Conservation (phyloP, 1,284 basidiomycete species). For the Phlebopus sp. region DNA sequence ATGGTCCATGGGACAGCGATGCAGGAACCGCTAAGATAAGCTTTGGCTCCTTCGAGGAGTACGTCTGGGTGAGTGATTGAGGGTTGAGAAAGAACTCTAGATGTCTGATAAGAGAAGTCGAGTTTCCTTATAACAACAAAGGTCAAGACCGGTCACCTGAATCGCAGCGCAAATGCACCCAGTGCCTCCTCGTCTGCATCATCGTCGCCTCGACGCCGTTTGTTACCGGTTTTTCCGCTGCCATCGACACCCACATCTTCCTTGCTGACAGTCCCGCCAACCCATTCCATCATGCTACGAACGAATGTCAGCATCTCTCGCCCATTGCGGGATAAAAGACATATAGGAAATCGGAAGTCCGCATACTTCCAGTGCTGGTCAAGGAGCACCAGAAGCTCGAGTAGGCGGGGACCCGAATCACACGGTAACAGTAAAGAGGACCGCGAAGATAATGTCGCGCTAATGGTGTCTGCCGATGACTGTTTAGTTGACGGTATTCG, state of each 20-base stretch:
- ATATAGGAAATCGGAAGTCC: constrained; percentile 80
- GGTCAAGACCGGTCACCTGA: constrained; percentile 47
- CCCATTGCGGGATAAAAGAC: constrained; percentile 86
- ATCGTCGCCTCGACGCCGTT: constrained; percentile 61
- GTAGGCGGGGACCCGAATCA: constrained; percentile 89
- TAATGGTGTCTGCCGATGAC: constrained; percentile 54
- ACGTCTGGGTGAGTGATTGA: constrained; percentile 75
- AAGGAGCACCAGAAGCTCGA: constrained; percentile 92
- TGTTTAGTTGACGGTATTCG: constrained; percentile 5
- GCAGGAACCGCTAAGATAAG: constrained; percentile 92
- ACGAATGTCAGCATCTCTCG: constrained; percentile 95
- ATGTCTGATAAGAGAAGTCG: constrained; percentile 49
- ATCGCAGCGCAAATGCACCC: constrained; percentile 72
- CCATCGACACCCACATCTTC: constrained; percentile 82
- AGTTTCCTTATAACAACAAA: neutral
- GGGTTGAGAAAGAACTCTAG: constrained; percentile 88
- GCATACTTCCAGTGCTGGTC: constrained; percentile 98
- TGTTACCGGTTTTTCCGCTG: constrained; percentile 47
- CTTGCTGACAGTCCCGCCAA: constrained; percentile 90
- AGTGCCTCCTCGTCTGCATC: constrained; percentile 73
- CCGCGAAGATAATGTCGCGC: constrained; percentile 73
- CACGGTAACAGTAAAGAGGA: constrained; percentile 88
- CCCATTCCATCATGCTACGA: constrained; percentile 98
- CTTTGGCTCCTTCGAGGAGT: constrained; percentile 86
- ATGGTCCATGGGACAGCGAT: constrained; percentile 90